These are phyloP conservation scores for Herpetospermum pedunculosum DNA, from an alignment of 306 rosid species.

Conservation along the genomic window DNA sequence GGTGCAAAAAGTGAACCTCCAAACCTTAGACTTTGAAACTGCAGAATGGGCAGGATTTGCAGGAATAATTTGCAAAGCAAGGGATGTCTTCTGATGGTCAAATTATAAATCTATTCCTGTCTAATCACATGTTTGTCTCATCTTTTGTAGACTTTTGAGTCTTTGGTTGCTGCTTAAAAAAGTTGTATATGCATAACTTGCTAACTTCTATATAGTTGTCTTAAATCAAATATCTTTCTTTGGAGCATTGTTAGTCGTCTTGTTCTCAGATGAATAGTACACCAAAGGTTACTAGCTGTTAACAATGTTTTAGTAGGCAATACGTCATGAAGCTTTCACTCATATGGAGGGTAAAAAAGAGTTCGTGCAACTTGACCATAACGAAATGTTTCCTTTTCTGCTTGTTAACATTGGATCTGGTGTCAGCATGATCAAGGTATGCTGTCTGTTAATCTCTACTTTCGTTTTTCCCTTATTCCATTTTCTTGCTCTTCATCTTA, in stretches of 20 bases:
- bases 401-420: constrained; percentile 98
- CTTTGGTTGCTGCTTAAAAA: not conserved
- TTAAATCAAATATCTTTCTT: not conserved
- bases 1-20: not conserved
- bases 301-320: constrained; percentile 79
- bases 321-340: constrained; percentile 99
- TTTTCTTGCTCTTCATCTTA: constrained; percentile 14
- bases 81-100: not conserved
- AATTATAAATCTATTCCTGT: not conserved
- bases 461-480: not conserved
- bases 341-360: constrained; percentile 93
- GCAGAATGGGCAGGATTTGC: not conserved
- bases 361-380: constrained; percentile 90
- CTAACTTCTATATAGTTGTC: not conserved
- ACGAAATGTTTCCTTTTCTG: constrained; percentile 84
- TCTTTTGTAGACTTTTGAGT: not conserved
- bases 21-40: not conserved
- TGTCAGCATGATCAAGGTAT: constrained; percentile 96
- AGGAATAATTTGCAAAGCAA: not conserved
- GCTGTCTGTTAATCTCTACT: constrained; percentile 7
- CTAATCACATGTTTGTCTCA: not conserved
- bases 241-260: not conserved
- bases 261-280: not conserved
- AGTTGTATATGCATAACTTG: not conserved
- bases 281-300: constrained; percentile 28